phyloP scores from a whole-genome alignment of 495 filamentous ascomycete genomes.

The Trichoderma asperelloides region DNA sequence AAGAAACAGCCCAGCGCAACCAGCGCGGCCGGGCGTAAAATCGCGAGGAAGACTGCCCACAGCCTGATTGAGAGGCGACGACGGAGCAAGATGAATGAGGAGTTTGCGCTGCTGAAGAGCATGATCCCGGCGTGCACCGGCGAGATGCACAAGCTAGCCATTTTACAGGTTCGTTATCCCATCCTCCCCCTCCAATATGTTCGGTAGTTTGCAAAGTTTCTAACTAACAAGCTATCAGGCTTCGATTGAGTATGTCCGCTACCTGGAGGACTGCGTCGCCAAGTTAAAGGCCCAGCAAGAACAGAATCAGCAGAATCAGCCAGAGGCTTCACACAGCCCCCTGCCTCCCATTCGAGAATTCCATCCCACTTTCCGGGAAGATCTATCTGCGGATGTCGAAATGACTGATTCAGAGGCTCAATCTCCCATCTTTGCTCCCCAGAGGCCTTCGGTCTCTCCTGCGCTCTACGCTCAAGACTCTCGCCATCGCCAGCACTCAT shows the following conservation, averaged over 20 bases:
- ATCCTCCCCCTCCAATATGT: neutral
- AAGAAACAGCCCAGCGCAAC: conserved; percentile 62
- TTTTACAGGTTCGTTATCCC: conserved; percentile 64
- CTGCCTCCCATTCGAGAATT: conserved; percentile 10
- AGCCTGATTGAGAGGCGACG: conserved; percentile 86
- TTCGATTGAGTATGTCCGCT: conserved; percentile 93
- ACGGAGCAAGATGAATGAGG: conserved; percentile 97
- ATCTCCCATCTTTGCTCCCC: conserved; percentile 26
- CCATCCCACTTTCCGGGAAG: conserved; percentile 13
- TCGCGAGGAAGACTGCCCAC: conserved; percentile 92
- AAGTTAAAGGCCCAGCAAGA: conserved; percentile 62
- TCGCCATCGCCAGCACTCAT: conserved; percentile 33
- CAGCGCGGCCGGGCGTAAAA: conserved; percentile 80
- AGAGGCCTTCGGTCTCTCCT: conserved; percentile 38
- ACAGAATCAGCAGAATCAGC: conserved; percentile 13
- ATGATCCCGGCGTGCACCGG: conserved; percentile 91
- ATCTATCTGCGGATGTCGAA: conserved; percentile 34
- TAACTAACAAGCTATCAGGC: conserved; percentile 43
- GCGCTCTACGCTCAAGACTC: conserved; percentile 34
- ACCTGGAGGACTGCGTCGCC: conserved; percentile 79
- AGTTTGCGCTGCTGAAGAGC: conserved; percentile 86
- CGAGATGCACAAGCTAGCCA: conserved; percentile 97
- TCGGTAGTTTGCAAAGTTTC: neutral
- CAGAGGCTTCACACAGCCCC: conserved; percentile 14
- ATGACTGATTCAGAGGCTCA: conserved; percentile 34